Conservation (phyloP, 305 asterid species). For the Withania somnifera region DNA sequence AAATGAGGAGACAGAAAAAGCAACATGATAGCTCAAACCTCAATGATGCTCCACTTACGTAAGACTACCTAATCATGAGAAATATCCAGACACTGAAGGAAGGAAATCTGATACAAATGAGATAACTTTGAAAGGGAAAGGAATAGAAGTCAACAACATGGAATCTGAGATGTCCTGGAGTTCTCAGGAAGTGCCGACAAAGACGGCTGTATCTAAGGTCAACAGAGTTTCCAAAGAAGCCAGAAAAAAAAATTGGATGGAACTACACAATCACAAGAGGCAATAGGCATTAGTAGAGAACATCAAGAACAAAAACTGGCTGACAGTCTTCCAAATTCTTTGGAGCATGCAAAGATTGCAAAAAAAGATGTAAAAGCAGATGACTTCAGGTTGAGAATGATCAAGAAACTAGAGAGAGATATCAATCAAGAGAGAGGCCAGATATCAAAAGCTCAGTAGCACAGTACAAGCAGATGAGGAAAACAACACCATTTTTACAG, state of each 20-base stretch:
- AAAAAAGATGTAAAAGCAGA: slow-evolving; percentile 12
- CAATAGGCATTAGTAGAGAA: background rate
- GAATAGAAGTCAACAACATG: background rate
- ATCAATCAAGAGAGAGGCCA: slow-evolving; percentile 4
- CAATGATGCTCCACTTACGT: background rate
- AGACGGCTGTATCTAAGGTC: slow-evolving; percentile 1
- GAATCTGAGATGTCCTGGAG: background rate
- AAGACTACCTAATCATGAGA: background rate
- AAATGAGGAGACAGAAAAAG: background rate
- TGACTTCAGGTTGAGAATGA: slow-evolving; percentile 8
- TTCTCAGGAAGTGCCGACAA: slow-evolving; percentile 9
- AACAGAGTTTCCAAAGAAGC: background rate
- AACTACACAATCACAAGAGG: slow-evolving; percentile 4
- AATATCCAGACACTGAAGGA: background rate
- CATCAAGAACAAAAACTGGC: slow-evolving; percentile 6
- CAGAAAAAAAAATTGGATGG: slow-evolving; percentile 8
- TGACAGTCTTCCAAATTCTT: background rate
- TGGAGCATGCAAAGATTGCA: slow-evolving; percentile 9
- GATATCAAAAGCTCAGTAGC: slow-evolving; percentile 6
- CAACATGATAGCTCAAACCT: background rate
- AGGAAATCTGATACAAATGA: background rate
- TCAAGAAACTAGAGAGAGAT: slow-evolving; percentile 15
- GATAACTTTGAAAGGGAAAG: background rate
- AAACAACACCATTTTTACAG: background rate
- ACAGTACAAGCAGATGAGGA: slow-evolving; percentile 5